These are phyloP conservation scores for Microdochium bolleyi DNA, from an alignment of 2,329 filamentous ascomycete species.

Conservation along the genomic window DNA sequence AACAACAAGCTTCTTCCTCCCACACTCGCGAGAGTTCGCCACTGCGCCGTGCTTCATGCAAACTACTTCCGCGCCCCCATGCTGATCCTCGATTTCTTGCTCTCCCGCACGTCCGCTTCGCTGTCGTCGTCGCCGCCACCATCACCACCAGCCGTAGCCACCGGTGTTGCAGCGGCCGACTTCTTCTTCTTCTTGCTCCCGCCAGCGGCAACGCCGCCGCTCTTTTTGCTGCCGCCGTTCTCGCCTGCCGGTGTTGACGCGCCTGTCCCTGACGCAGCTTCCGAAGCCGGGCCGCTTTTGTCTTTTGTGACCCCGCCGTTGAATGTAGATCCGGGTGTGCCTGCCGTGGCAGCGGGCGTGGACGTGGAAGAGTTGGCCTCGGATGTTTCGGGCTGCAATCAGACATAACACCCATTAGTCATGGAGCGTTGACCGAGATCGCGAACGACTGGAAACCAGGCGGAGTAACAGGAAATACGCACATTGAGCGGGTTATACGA, in stretches of 20 bases:
- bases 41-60: too few species aligned
- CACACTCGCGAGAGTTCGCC: too few species aligned
- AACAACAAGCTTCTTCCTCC: neutral
- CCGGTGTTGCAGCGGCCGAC: neutral
- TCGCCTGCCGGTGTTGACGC: neutral
- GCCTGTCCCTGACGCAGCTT: neutral
- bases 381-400: neutral
- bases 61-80: constrained; percentile 10
- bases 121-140: neutral
- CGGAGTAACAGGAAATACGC: constrained; percentile 8
- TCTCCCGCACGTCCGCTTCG: constrained; percentile 11
- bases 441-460: neutral
- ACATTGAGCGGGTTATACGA: constrained; percentile 44
- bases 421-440: neutral
- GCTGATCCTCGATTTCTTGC: constrained; percentile 12
- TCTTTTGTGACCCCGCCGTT: neutral
- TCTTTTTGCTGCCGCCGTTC: neutral
- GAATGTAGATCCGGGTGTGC: neutral
- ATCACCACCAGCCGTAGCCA: neutral
- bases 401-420: neutral
- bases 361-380: neutral
- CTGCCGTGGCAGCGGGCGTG: neutral
- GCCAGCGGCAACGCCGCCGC: neutral
- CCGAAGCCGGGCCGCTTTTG: neutral
- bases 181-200: constrained; percentile 1